Evolutionary conservation across 2,329 filamentous ascomycete genomes (phyloP).

Genomic region (Beauveria scarabaeidicola): DNA sequence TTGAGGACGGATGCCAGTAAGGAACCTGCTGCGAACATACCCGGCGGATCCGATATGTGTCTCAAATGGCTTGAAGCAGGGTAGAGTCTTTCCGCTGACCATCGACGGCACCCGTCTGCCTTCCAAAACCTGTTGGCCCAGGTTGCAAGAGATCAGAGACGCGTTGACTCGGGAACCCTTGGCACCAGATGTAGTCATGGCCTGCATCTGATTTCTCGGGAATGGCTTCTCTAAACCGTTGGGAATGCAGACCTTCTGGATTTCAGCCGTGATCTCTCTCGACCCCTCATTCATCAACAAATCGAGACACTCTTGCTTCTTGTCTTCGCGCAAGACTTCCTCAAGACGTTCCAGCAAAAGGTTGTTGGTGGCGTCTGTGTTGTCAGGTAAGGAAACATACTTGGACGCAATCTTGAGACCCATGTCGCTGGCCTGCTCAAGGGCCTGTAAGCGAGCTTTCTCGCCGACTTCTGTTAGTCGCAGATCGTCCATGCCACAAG

Average conservation of each 20-base stretch:
- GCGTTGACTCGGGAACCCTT: slow-evolving; percentile 92
- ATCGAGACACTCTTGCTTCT: slow-evolving; percentile 86
- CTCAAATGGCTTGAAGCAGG: slow-evolving; percentile 89
- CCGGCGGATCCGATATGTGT: slow-evolving; percentile 83
- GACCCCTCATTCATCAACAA: slow-evolving; percentile 69
- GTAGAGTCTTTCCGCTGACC: slow-evolving; percentile 94
- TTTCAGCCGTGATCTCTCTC: slow-evolving; percentile 61
- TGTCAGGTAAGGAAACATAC: slow-evolving; percentile 75
- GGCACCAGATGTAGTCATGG: slow-evolving; percentile 94
- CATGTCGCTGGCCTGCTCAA: slow-evolving; percentile 58
- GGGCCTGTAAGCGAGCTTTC: slow-evolving; percentile 54
- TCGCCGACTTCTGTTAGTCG: slow-evolving; percentile 77
- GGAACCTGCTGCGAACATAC: slow-evolving; percentile 91
- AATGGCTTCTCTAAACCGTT: slow-evolving; percentile 81
- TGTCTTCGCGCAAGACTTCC: slow-evolving; percentile 82
- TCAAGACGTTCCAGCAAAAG: slow-evolving; percentile 74
- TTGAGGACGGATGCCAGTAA: slow-evolving; percentile 93
- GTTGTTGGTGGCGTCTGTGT: slow-evolving; percentile 53
- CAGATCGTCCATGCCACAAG: slow-evolving; percentile 94
- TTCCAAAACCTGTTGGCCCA: slow-evolving; percentile 94
- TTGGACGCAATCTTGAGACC: slow-evolving; percentile 75
- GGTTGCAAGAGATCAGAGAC: slow-evolving; percentile 93
- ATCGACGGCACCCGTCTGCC: slow-evolving; percentile 90
- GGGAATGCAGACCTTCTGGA: slow-evolving; percentile 75
- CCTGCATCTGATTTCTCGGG: slow-evolving; percentile 96